These are phyloP conservation scores for Ophiocordyceps camponoti-rufipedis DNA, from an alignment of 2,329 filamentous ascomycete genomes.

Conservation along the genomic window DNA sequence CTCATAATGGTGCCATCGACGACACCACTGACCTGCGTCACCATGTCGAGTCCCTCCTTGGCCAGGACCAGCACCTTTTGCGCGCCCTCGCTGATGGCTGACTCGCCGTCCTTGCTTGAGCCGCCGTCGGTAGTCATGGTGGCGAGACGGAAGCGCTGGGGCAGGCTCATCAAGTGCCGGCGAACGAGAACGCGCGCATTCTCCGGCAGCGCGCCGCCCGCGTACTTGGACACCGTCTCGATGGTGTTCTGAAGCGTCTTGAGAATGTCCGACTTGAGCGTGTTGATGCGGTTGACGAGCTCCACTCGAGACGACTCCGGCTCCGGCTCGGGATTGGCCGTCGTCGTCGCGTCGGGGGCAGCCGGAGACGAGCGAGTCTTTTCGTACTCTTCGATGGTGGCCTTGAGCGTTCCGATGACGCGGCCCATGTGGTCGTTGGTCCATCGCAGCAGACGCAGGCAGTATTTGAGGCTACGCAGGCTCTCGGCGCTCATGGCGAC, in stretches of 20 bases:
- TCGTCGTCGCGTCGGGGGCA: background rate
- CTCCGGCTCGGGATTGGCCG: constrained; percentile 4
- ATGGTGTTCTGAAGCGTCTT: constrained; percentile 68
- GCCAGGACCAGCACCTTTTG: constrained; percentile 72
- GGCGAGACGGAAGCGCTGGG: constrained; percentile 63
- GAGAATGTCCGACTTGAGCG: constrained; percentile 52
- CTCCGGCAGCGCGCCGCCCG: constrained; percentile 77
- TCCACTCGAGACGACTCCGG: constrained; percentile 17
- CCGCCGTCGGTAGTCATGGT: constrained; percentile 24
- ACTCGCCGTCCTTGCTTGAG: constrained; percentile 16
- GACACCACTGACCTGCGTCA: constrained; percentile 74
- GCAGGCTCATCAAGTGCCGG: constrained; percentile 66
- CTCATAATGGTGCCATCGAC: constrained; percentile 78
- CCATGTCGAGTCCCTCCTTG: constrained; percentile 84
- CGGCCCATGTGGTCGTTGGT: constrained; percentile 67
- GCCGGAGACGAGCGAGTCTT: constrained; percentile 9
- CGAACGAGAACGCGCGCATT: constrained; percentile 74
- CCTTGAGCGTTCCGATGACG: constrained; percentile 55
- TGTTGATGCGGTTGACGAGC: constrained; percentile 45
- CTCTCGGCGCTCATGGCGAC: constrained; percentile 86
- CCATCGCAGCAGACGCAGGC: constrained; percentile 60
- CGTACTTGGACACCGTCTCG: constrained; percentile 71
- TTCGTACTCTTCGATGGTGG: constrained; percentile 68
- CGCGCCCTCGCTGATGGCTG: constrained; percentile 33
- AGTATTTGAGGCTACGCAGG: constrained; percentile 67